Evolutionary conservation across 208 protist genomes (phyloP).

Genomic region (Leishmania martiniquensis): DNA sequence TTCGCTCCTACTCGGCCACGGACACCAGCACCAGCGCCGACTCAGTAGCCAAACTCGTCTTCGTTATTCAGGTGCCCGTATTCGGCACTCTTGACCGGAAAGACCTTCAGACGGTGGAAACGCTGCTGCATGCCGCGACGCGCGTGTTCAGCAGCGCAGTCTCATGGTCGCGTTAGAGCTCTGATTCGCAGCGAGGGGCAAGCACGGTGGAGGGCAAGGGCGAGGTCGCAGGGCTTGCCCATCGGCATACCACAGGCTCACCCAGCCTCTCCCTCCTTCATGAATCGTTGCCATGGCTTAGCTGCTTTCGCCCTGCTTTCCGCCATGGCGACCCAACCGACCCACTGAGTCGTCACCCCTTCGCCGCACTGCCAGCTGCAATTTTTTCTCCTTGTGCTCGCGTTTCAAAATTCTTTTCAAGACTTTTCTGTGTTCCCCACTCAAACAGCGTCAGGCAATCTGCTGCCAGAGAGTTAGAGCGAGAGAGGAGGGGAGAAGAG

Average conservation of each 20-base stretch:
- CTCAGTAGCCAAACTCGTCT: background rate
- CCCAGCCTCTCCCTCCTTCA: too few relatives aligned
- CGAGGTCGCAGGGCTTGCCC: background rate
- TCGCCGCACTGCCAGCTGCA: background rate
- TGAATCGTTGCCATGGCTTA: background rate
- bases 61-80: slow-evolving; percentile 26
- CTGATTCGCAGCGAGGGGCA: background rate
- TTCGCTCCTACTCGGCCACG: background rate
- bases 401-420: background rate
- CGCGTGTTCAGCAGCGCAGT: slow-evolving; percentile 30
- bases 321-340: background rate
- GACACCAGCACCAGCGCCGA: background rate
- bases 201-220: background rate
- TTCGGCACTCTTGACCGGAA: slow-evolving; percentile 14
- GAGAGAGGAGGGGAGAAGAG: background rate
- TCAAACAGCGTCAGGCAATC: background rate
- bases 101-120: slow-evolving; percentile 24
- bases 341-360: background rate
- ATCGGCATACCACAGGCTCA: background rate
- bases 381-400: too few relatives aligned
- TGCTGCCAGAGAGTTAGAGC: background rate
- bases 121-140: slow-evolving; percentile 22
- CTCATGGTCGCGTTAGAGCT: background rate
- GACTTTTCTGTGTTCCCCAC: background rate
- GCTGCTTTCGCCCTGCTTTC: background rate